Evolutionary conservation across 441 rosid species (phyloP).

Genomic region (Capsella rubella): DNA sequence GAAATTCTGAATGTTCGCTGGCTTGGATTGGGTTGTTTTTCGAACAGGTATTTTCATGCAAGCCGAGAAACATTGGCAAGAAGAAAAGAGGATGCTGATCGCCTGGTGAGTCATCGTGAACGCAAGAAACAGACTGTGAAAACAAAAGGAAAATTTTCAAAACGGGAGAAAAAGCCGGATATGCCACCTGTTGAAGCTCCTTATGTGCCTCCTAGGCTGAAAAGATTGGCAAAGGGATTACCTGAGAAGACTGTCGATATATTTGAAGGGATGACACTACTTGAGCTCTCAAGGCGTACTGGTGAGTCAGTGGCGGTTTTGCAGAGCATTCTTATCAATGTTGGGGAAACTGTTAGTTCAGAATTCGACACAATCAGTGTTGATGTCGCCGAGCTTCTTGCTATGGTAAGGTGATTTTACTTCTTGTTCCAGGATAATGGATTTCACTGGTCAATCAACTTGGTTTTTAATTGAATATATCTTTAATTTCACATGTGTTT

Average conservation of each 20-base stretch:
- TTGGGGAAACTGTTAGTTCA: constrained; percentile 78
- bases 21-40: constrained; percentile 15
- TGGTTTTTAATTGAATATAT: not conserved
- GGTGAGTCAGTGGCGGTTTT: constrained; percentile 62
- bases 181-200: constrained; percentile 75
- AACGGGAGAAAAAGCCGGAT: constrained; percentile 48
- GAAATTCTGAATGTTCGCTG: constrained; percentile 2
- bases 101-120: constrained; percentile 50
- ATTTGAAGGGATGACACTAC: constrained; percentile 84
- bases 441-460: not conserved
- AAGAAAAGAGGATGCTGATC: constrained; percentile 54
- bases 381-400: constrained; percentile 88
- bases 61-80: constrained; percentile 58
- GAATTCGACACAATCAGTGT: constrained; percentile 83
- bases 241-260: constrained; percentile 74
- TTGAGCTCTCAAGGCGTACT: constrained; percentile 81
- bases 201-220: constrained; percentile 69
- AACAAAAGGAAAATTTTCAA: constrained; percentile 66
- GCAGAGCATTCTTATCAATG: constrained; percentile 77
- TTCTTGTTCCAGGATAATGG: not conserved
- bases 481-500: not conserved
- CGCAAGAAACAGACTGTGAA: constrained; percentile 49
- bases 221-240: constrained; percentile 53
- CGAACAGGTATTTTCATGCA: constrained; percentile 68
- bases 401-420: constrained; percentile 64